Conservation (phyloP, 2,329 filamentous ascomycete genomes). For the Rhytidhysteron rufulum region DNA sequence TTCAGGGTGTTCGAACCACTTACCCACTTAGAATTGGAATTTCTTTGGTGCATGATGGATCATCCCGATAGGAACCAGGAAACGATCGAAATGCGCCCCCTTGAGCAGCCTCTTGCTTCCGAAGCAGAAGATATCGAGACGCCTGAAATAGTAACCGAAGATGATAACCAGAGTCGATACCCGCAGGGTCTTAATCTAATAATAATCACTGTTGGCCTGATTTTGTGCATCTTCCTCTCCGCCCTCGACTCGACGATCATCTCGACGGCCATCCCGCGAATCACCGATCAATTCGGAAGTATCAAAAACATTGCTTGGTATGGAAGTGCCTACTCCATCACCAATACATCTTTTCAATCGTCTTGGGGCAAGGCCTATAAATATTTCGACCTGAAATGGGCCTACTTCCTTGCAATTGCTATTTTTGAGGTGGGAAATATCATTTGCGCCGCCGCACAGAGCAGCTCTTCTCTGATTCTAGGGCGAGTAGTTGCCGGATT, state of each 20-base stretch:
- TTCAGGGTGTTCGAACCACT: no score
- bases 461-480: constrained; percentile 34
- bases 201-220: background rate
- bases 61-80: no score
- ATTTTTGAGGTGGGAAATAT: constrained; percentile 56
- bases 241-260: constrained; percentile 15
- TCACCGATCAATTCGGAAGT: constrained; percentile 22
- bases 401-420: constrained; percentile 24
- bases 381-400: constrained; percentile 38
- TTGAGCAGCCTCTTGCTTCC: no score
- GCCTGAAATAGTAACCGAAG: no score
- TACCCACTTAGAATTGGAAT: no score
- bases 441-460: constrained; percentile 45
- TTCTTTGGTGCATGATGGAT: no score
- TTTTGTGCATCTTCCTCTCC: background rate
- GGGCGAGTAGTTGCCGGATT: constrained; percentile 37
- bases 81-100: no score
- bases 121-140: no score
- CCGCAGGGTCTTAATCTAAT: background rate
- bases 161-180: no score
- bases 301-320: constrained; percentile 23
- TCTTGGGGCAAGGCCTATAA: constrained; percentile 46
- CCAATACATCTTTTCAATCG: constrained; percentile 41
- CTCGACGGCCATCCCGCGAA: constrained; percentile 26
- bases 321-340: constrained; percentile 40